phyloP scores from a whole-genome alignment of 2,329 filamentous ascomycete species.

The Colletotrichum brevisporum region DNA sequence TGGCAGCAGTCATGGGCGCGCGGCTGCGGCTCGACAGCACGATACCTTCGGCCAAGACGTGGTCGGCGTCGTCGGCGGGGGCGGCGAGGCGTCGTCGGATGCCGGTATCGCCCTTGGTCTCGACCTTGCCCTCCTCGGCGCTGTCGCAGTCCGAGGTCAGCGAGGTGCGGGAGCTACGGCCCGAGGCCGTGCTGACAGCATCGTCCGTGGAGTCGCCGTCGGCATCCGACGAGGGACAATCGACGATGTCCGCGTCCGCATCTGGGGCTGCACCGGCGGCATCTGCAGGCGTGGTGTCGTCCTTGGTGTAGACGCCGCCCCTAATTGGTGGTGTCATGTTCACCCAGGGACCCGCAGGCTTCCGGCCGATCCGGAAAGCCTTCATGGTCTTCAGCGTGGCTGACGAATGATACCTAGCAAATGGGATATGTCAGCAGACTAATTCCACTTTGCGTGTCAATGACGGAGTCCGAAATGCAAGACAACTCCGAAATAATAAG shows the following conservation, averaged over 20 bases:
- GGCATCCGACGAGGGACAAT: conserved; percentile 35
- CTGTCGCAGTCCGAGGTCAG: conserved; percentile 40
- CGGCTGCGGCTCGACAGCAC: conserved; percentile 29
- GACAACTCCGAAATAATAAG: conserved; percentile 32
- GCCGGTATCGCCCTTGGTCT: conserved; percentile 20
- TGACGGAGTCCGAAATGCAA: conserved; percentile 24
- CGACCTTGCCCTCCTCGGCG: conserved; percentile 24
- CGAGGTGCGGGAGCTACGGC: conserved; percentile 39
- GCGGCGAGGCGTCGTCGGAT: conserved; percentile 34
- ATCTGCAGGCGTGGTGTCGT: conserved; percentile 33
- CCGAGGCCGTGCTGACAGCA: conserved; percentile 35
- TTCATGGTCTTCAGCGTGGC: conserved; percentile 70
- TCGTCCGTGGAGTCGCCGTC: conserved; percentile 37
- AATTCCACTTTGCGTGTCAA: conserved; percentile 35
- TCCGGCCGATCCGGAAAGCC: conserved; percentile 72
- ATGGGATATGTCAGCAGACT: conserved; percentile 46
- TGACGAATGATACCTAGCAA: conserved; percentile 69
- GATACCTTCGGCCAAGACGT: background rate
- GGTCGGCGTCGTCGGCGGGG: conserved; percentile 1
- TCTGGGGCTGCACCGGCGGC: conserved; percentile 10
- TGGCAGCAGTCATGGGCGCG: conserved; percentile 39
- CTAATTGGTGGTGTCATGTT: conserved; percentile 73
- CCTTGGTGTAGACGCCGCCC: conserved; percentile 57
- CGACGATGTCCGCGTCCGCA: conserved; percentile 26
- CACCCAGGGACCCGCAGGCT: conserved; percentile 66